These are phyloP conservation scores for Tuctoria greenei DNA, from an alignment of 176 grass and related monocot genomes.

Conservation along the genomic window DNA sequence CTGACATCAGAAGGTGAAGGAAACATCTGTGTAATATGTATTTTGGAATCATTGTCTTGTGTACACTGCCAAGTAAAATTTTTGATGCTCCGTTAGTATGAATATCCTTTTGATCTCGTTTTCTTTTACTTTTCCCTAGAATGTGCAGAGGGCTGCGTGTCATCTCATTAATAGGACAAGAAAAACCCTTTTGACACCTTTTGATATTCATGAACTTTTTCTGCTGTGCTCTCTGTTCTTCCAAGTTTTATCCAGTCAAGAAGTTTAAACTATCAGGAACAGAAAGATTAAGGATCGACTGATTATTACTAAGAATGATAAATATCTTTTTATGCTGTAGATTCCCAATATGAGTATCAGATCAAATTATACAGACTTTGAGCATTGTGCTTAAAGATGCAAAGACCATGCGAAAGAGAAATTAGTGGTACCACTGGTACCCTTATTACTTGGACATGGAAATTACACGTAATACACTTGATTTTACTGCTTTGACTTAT, in stretches of 20 bases:
- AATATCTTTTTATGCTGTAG: background rate
- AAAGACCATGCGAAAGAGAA: background rate
- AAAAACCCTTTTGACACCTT: background rate
- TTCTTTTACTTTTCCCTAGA: background rate
- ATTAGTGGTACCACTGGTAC: background rate
- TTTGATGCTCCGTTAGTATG: background rate
- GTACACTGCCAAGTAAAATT: background rate
- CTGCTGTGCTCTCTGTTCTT: constrained; percentile 15
- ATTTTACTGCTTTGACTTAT: background rate
- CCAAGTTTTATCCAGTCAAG: background rate
- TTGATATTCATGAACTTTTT: constrained; percentile 25
- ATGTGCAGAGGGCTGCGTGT: background rate
- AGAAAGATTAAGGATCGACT: constrained; percentile 10
- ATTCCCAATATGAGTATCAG: constrained; percentile 1
- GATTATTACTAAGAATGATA: background rate
- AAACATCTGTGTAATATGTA: constrained; percentile 7
- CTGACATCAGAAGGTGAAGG: constrained; percentile 79
- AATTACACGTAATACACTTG: background rate
- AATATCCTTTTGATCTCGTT: background rate
- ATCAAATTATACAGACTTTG: constrained; percentile 8
- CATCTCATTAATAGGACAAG: background rate
- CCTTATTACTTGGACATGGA: background rate
- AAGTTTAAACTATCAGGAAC: background rate
- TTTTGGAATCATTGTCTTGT: background rate
- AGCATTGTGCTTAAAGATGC: constrained; percentile 6